phyloP scores from a whole-genome alignment of 2,329 filamentous ascomycete genomes.

The Lachnellula arida region DNA sequence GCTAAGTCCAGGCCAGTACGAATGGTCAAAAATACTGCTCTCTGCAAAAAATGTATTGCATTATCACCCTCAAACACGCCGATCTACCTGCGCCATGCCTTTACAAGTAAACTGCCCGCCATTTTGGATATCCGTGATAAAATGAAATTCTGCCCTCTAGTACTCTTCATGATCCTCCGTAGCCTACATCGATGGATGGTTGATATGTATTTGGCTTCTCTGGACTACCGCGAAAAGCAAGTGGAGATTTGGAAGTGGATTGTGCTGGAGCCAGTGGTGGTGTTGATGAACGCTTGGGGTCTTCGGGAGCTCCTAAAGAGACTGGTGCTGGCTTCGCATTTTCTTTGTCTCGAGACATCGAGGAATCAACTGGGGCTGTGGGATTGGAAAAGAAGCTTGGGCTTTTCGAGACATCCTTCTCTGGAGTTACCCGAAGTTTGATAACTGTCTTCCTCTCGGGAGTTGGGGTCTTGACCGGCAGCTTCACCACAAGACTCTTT shows the following conservation, averaged over 20 bases:
- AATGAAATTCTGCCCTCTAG: background rate
- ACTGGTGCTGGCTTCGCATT: background rate
- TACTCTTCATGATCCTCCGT: constrained; percentile 10
- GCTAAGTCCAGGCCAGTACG: background rate
- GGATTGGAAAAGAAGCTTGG: background rate
- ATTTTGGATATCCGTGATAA: constrained; percentile 1
- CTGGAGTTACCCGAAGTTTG: constrained; percentile 19
- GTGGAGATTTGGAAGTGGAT: constrained; percentile 21
- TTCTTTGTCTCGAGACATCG: background rate
- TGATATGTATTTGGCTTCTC: constrained; percentile 44
- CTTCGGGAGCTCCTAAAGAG: constrained; percentile 1
- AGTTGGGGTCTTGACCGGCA: constrained; percentile 45
- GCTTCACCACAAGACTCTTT: constrained; percentile 69
- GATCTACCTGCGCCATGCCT: constrained; percentile 3
- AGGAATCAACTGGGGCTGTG: background rate
- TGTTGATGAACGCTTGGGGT: constrained; percentile 10
- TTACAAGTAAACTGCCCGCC: constrained; percentile 7
- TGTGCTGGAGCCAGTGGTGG: constrained; percentile 3
- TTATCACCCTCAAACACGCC: background rate
- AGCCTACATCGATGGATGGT: constrained; percentile 23
- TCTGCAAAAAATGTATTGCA: background rate
- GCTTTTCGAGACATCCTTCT: constrained; percentile 4
- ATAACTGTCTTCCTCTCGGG: constrained; percentile 28
- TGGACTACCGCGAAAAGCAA: constrained; percentile 58
- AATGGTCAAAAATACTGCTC: background rate